Evolutionary conservation across 2,329 filamentous ascomycete genomes (phyloP), one percentile per base, ranked within the genome.

Genomic region (Paracoccidioides brasiliensis): DNA sequence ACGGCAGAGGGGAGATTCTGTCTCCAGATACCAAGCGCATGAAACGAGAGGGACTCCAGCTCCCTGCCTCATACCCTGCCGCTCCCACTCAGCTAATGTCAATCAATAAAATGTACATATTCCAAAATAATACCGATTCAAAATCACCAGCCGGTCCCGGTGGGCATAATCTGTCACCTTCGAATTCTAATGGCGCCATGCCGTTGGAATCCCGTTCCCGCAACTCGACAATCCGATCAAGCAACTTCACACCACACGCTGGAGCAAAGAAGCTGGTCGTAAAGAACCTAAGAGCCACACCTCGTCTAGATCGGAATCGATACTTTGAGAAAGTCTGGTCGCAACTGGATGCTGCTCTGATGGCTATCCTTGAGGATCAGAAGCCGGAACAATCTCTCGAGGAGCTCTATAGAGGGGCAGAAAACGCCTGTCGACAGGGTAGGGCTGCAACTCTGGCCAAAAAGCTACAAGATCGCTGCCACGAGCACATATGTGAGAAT

Each of bases 231-330:
- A 59, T 66, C 42, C 69, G 67, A 22, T 68, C 70, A 50, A 69
- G 68, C 54, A 74, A 75, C 52, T 88, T 90, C 66, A 86, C 85
- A 62, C 84, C 88, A 10, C 82, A 88, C 64, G 77, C 79, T 9
- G 90, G 89, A 37, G 84, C 88, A 22, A 90, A 86, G 76, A 90
- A 86, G 71, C 80, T 98, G 48, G 81, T 91, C n/a, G 88, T 98
- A 64, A 95, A 95, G 79, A 97, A 96, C 68, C 79, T 96, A 60
- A 83, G 85, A 57, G 78, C 80, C 1, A 78, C 78, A 15, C 73
- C 79, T n/a, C 78, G 79, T 56, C 76, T 80, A 55, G 81, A 89
- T 63, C 80, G 86, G 22, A 82, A 86, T 59, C 78, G 81, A 60
- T 97, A 95, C 73, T 88, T 95, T 63, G 77, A 83, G 43, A 82